A percentile compares a stretch with the other conserved stretches of the same genome.
Evolutionary conservation across 257 asterid species (phyloP).

Genomic region (Coffea canephora): DNA sequence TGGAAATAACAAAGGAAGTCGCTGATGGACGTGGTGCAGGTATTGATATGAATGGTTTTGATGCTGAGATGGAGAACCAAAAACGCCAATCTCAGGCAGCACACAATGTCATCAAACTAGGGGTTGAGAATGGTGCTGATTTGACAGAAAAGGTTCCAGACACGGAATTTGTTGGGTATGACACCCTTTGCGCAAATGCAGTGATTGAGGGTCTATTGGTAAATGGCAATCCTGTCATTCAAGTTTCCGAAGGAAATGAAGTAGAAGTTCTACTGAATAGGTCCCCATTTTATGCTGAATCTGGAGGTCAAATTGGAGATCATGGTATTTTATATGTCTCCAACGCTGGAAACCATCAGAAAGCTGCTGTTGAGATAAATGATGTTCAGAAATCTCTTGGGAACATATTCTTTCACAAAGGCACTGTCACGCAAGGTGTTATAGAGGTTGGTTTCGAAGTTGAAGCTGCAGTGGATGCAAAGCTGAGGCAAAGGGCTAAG

Average conservation of each 20-base stretch:
- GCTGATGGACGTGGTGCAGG: slow-evolving; percentile 77
- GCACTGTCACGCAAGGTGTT: slow-evolving; percentile 64
- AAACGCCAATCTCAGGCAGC: slow-evolving; percentile 96
- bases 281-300: slow-evolving; percentile 95
- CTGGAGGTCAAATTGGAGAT: slow-evolving; percentile 97
- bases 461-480: slow-evolving; percentile 83
- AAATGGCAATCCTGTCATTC: slow-evolving; percentile 61
- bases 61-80: slow-evolving; percentile 82
- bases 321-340: slow-evolving; percentile 54
- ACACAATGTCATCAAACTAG: slow-evolving; percentile 76
- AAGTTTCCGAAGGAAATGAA: slow-evolving; percentile 78
- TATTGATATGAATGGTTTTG: slow-evolving; percentile 71
- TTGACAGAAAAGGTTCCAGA: slow-evolving; percentile 58
- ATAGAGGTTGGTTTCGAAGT: slow-evolving; percentile 69
- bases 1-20: slow-evolving; percentile 89
- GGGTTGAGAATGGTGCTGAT: slow-evolving; percentile 73
- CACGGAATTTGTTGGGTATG: slow-evolving; percentile 83
- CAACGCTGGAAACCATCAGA: slow-evolving; percentile 40
- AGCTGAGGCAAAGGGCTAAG: slow-evolving; percentile 86
- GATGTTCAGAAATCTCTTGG: slow-evolving; percentile 81
- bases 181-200: slow-evolving; percentile 58
- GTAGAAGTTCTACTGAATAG: slow-evolving; percentile 80
- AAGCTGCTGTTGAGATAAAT: slow-evolving; percentile 58
- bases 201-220: slow-evolving; percentile 75
- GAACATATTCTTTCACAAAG: slow-evolving; percentile 81